Conservation (phyloP, 805 yeast genomes). For the Lipomyces lipofer region DNA sequence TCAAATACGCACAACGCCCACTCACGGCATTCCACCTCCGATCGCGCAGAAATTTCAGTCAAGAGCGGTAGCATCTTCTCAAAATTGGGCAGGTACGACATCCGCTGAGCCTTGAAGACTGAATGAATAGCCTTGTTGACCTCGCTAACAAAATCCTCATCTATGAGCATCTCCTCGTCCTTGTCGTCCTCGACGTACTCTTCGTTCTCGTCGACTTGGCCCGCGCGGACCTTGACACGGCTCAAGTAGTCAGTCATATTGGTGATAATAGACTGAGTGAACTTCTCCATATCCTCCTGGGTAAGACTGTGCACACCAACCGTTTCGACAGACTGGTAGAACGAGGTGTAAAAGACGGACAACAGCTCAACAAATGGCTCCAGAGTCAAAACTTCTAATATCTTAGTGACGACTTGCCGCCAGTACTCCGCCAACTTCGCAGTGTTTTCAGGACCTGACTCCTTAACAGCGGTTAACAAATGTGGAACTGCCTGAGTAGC, state of each 20-base stretch:
- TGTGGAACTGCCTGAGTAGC: conserved; percentile 84
- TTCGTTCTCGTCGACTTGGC: conserved; percentile 36
- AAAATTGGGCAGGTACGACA: conserved; percentile 63
- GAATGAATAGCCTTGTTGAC: conserved; percentile 72
- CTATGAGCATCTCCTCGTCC: conserved; percentile 80
- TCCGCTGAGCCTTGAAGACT: conserved; percentile 63
- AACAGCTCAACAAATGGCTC: conserved; percentile 85
- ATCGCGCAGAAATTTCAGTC: conserved; percentile 61
- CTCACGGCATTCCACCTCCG: conserved; percentile 64
- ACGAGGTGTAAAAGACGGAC: conserved; percentile 72
- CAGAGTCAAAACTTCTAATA: conserved; percentile 63
- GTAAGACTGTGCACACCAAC: conserved; percentile 61
- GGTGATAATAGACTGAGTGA: conserved; percentile 60
- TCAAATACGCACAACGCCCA: conserved; percentile 80
- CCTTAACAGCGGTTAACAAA: conserved; percentile 56
- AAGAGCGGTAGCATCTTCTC: conserved; percentile 64
- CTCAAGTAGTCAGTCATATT: conserved; percentile 67
- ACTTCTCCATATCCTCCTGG: conserved; percentile 52
- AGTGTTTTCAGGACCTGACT: conserved; percentile 43
- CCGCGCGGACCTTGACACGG: conserved; percentile 62
- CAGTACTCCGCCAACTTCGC: conserved; percentile 67
- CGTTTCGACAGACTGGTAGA: conserved; percentile 63
- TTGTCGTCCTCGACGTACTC: conserved; percentile 85
- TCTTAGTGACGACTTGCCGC: conserved; percentile 65
- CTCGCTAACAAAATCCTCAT: conserved; percentile 87